These are phyloP conservation scores for Cystobasidium ongulense DNA, from an alignment of 768 basidiomycete species.

Conservation along the genomic window DNA sequence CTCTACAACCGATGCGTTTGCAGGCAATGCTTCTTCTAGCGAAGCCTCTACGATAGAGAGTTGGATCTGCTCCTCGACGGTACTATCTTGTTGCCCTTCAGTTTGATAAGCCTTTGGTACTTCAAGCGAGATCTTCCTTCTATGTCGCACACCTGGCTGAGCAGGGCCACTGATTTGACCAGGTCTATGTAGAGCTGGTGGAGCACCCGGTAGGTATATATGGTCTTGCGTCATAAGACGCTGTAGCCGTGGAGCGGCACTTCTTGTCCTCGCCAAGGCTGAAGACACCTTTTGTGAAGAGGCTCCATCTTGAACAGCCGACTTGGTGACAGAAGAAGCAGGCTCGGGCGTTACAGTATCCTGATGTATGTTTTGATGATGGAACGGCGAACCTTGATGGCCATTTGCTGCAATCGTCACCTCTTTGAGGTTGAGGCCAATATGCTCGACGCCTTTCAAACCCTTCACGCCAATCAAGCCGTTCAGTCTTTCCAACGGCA, in stretches of 20 bases:
- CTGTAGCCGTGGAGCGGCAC: neutral
- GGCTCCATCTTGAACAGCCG: neutral
- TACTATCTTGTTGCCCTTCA: neutral
- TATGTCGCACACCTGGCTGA: neutral
- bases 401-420: neutral
- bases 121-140: constrained; percentile 14
- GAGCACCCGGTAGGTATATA: constrained; percentile 23
- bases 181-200: constrained; percentile 13
- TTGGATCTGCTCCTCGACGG: neutral
- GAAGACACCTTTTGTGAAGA: neutral
- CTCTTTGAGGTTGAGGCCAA: neutral
- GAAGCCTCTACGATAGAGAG: neutral
- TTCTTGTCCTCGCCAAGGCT: neutral
- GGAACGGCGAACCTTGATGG: neutral
- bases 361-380: neutral
- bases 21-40: too few relatives aligned
- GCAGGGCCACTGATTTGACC: neutral
- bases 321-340: neutral
- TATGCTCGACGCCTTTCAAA: neutral
- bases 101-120: neutral
- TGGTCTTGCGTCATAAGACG: constrained; percentile 21
- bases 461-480: neutral
- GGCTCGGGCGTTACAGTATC: neutral
- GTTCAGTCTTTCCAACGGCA: neutral
- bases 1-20: neutral